These are phyloP conservation scores for Chaetomium cochliodes DNA, from an alignment of 495 filamentous ascomycete species.

Conservation along the genomic window DNA sequence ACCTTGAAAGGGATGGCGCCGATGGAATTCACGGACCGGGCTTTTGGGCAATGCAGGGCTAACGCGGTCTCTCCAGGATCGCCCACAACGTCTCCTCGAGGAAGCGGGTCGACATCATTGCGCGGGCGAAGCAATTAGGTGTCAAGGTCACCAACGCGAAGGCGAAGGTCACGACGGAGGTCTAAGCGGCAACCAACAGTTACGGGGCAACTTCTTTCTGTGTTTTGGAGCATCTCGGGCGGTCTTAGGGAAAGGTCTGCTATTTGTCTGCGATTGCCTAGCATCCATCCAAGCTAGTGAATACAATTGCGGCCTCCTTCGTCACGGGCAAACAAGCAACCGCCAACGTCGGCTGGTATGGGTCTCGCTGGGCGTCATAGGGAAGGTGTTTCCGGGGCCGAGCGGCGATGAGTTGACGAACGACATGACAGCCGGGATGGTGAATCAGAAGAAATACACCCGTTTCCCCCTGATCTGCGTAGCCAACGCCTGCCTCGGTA, in stretches of 20 bases:
- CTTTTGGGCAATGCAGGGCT: background rate
- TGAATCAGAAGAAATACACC: background rate
- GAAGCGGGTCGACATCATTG: constrained; percentile 96
- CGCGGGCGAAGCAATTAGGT: constrained; percentile 91
- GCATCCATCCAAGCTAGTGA: constrained; percentile 33
- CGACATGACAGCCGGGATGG: background rate
- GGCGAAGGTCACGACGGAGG: constrained; percentile 96
- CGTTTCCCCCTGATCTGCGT: background rate
- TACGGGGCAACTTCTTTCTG: constrained; percentile 34
- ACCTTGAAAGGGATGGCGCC: background rate
- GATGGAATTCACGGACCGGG: background rate
- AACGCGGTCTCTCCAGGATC: constrained; percentile 61
- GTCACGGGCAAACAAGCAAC: constrained; percentile 25
- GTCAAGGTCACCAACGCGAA: constrained; percentile 99
- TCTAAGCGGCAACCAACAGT: constrained; percentile 54
- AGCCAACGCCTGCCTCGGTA: background rate
- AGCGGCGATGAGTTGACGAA: constrained; percentile 11
- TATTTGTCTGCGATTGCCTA: constrained; percentile 36
- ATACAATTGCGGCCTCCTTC: constrained; percentile 34
- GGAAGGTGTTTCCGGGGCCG: constrained; percentile 3
- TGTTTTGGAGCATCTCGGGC: constrained; percentile 38
- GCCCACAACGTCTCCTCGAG: constrained; percentile 93
- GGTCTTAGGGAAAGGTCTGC: constrained; percentile 38
- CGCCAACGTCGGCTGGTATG: constrained; percentile 3
- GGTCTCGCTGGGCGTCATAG: constrained; percentile 7